Conservation (phyloP, 768 basidiomycete species). For the Phylloporus arenicola region DNA sequence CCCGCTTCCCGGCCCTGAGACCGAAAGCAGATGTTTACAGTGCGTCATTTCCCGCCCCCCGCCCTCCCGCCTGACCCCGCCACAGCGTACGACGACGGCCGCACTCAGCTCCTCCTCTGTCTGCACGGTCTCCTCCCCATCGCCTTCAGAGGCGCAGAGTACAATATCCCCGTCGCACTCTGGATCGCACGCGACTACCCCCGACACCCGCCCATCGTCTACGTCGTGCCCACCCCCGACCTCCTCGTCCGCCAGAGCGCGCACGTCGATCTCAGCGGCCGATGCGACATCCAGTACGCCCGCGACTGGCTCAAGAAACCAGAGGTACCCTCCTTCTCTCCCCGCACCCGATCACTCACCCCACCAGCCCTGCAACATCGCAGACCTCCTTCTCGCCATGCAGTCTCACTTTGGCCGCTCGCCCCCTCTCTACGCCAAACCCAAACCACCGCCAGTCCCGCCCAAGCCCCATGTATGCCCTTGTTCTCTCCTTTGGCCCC, state of each 20-base stretch:
- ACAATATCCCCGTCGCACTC: slow-evolving; percentile 90
- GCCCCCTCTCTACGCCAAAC: slow-evolving; percentile 89
- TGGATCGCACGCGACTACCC: slow-evolving; percentile 90
- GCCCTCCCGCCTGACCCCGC: not conserved
- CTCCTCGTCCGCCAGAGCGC: slow-evolving; percentile 81
- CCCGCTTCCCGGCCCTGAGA: slow-evolving; percentile 48
- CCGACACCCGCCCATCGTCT: slow-evolving; percentile 71
- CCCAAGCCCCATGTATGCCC: slow-evolving; percentile 34
- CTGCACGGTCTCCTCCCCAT: slow-evolving; percentile 91
- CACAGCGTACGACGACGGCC: slow-evolving; percentile 89
- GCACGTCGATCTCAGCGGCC: slow-evolving; percentile 76
- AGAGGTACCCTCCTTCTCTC: slow-evolving; percentile 37
- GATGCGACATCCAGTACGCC: slow-evolving; percentile 63
- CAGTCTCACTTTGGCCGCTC: slow-evolving; percentile 76
- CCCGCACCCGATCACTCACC: slow-evolving; percentile 3
- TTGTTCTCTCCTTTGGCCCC: not conserved
- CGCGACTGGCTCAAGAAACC: slow-evolving; percentile 75
- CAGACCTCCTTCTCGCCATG: slow-evolving; percentile 68
- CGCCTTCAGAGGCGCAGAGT: slow-evolving; percentile 62
- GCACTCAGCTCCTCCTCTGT: slow-evolving; percentile 86
- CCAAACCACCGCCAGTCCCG: slow-evolving; percentile 42
- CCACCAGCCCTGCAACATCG: slow-evolving; percentile 69
- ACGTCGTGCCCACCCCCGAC: slow-evolving; percentile 86
- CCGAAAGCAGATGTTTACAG: slow-evolving; percentile 84
- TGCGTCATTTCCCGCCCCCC: slow-evolving; percentile 22